Evolutionary conservation across 345 rosid genomes (phyloP).

Genomic region (Camelina sativa): DNA sequence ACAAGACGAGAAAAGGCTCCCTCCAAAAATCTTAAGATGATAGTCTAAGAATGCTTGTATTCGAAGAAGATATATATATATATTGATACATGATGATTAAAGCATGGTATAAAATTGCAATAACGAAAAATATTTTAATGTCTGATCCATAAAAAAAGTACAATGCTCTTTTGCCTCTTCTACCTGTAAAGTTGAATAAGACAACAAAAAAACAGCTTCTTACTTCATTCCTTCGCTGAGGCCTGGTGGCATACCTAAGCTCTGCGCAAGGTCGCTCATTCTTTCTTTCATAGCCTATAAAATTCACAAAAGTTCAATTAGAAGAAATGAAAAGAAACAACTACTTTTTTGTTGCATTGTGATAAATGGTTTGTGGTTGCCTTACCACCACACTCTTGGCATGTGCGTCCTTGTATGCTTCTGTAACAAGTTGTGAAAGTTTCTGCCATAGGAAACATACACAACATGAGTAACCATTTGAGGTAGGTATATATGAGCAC

Average conservation of each 20-base stretch:
- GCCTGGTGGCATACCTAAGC: slow-evolving; percentile 95
- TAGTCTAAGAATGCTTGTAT: slow-evolving; percentile 11
- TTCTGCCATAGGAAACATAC: slow-evolving; percentile 55
- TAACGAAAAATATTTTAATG: slow-evolving; percentile 1
- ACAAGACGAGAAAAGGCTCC: not conserved
- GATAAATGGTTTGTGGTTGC: not conserved
- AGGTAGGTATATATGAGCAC: too few relatives aligned
- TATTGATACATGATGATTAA: not conserved
- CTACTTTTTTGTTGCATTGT: not conserved
- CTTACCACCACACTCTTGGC: slow-evolving; percentile 85
- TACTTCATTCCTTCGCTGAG: slow-evolving; percentile 68
- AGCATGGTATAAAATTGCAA: not conserved
- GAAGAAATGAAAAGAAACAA: too few relatives aligned
- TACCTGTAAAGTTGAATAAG: slow-evolving; percentile 22
- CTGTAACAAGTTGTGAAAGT: slow-evolving; percentile 77
- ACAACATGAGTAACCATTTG: slow-evolving; percentile 29
- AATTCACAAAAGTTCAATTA: not conserved
- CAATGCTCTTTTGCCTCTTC: slow-evolving; percentile 37
- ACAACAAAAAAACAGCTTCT: slow-evolving; percentile 29
- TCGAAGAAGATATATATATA: not conserved
- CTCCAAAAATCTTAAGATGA: not conserved
- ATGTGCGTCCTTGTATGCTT: slow-evolving; percentile 97
- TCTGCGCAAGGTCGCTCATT: slow-evolving; percentile 91
- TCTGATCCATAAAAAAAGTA: slow-evolving; percentile 30
- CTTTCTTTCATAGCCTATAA: slow-evolving; percentile 95